Evolutionary conservation across 805 yeast genomes (phyloP).

Genomic region (Yarrowia porcina): DNA sequence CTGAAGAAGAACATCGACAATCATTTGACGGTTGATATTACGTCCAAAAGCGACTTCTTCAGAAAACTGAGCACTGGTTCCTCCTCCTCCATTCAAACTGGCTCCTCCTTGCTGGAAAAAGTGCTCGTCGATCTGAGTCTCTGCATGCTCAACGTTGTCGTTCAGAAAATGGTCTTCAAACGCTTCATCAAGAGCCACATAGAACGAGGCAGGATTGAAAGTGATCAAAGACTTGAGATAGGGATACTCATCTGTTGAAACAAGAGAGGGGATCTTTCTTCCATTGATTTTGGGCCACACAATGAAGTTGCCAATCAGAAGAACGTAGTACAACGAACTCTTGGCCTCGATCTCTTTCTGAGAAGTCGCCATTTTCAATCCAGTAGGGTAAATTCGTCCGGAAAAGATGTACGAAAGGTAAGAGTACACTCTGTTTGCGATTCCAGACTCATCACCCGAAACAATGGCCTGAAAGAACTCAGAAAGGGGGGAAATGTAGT

Average conservation of each 20-base stretch:
- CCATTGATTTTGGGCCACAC: constrained; percentile 6
- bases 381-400: constrained; percentile 79
- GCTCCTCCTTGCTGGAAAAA: constrained; percentile 26
- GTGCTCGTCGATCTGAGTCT: constrained; percentile 37
- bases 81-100: constrained; percentile 5
- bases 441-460: constrained; percentile 17
- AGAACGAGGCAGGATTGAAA: constrained; percentile 55
- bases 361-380: constrained; percentile 44
- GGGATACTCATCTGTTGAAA: constrained; percentile 49
- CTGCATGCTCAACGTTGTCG: constrained; percentile 41
- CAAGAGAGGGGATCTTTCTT: constrained; percentile 10
- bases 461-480: constrained; percentile 49
- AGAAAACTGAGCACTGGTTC: neutral
- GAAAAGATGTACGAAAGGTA: constrained; percentile 69
- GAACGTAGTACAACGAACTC: constrained; percentile 48
- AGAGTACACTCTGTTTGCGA: constrained; percentile 45
- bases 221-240: constrained; percentile 58
- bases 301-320: constrained; percentile 51
- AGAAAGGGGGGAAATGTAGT: constrained; percentile 66
- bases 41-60: constrained; percentile 33
- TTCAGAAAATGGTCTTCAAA: constrained; percentile 78
- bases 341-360: constrained; percentile 46
- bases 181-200: constrained; percentile 71
- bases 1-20: constrained; percentile 68
- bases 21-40: constrained; percentile 66